A percentile compares a stretch with the other conserved stretches of the same genome.
Conservation (phyloP, 2,329 filamentous ascomycete genomes). For the Phaeosphaeria sp. region DNA sequence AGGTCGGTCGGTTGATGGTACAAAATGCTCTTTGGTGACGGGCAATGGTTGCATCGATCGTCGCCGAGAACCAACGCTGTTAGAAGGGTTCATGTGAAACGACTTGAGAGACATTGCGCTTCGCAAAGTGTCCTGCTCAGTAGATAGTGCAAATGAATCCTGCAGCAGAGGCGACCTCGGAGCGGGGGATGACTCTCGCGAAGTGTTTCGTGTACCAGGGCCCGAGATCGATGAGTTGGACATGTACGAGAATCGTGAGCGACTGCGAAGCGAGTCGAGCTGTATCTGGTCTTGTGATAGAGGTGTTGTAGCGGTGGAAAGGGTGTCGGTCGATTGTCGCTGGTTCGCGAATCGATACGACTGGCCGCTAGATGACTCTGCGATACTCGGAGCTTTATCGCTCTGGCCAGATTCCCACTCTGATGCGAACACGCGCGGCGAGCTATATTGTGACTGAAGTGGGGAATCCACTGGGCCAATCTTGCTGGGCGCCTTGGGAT, state of each 20-base stretch:
- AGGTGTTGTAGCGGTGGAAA: constrained; percentile 44
- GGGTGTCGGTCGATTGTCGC: constrained; percentile 43
- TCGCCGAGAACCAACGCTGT: constrained; percentile 35
- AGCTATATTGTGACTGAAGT: constrained; percentile 36
- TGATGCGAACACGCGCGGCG: constrained; percentile 37
- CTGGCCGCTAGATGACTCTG: constrained; percentile 39
- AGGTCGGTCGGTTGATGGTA: constrained; percentile 23
- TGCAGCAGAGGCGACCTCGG: constrained; percentile 40
- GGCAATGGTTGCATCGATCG: constrained; percentile 49
- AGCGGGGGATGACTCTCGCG: constrained; percentile 44
- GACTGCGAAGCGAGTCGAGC: constrained; percentile 46
- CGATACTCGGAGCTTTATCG: constrained; percentile 34
- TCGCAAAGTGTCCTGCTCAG: constrained; percentile 38
- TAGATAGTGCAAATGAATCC: constrained; percentile 29
- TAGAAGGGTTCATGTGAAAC: constrained; percentile 47
- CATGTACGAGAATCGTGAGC: constrained; percentile 46
- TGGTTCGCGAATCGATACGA: constrained; percentile 34
- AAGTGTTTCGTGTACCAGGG: constrained; percentile 41
- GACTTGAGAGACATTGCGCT: constrained; percentile 46
- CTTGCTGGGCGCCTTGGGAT: constrained; percentile 40
- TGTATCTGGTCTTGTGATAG: constrained; percentile 45
- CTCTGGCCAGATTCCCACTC: constrained; percentile 40
- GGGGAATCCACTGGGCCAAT: constrained; percentile 46
- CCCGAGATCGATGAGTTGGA: constrained; percentile 44
- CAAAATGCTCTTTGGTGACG: constrained; percentile 42